phyloP scores from a whole-genome alignment of 2,329 filamentous ascomycete species.

The Aspergillus spinulosporus region DNA sequence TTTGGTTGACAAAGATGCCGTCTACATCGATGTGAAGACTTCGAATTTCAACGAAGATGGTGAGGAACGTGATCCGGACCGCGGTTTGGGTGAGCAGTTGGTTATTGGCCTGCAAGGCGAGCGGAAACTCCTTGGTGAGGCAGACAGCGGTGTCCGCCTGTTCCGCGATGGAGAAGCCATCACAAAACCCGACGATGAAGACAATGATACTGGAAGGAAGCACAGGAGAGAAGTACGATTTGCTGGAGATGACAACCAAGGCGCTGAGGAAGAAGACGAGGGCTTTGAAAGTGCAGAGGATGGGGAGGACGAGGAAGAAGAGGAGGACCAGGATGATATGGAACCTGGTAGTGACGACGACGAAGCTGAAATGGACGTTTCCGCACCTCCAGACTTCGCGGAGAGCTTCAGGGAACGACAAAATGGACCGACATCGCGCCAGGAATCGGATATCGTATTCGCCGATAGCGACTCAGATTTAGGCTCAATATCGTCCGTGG shows the following conservation, averaged over 20 bases:
- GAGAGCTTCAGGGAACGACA: conserved; percentile 45
- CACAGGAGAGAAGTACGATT: conserved; percentile 54
- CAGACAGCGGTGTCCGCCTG: conserved; percentile 77
- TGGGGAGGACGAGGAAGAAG: conserved; percentile 53
- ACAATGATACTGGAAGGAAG: conserved; percentile 60
- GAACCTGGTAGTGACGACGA: conserved; percentile 40
- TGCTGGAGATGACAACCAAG: conserved; percentile 53
- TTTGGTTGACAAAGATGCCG: conserved; percentile 93
- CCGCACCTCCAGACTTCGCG: conserved; percentile 47
- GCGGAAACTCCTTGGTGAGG: conserved; percentile 77
- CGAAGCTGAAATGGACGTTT: conserved; percentile 39
- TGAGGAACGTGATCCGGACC: conserved; percentile 63
- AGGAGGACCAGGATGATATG: conserved; percentile 26
- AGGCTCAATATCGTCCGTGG: conserved; percentile 73
- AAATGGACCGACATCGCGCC: conserved; percentile 57
- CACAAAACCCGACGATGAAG: conserved; percentile 54
- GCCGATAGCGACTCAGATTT: conserved; percentile 97
- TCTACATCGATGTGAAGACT: conserved; percentile 77
- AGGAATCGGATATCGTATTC: conserved; percentile 76
- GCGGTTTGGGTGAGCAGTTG: conserved; percentile 92
- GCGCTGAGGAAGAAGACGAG: conserved; percentile 59
- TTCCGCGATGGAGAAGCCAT: conserved; percentile 77
- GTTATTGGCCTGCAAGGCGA: conserved; percentile 87
- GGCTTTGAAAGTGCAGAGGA: conserved; percentile 53
- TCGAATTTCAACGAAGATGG: conserved; percentile 69